phyloP scores from a whole-genome alignment of 2,329 filamentous ascomycete genomes.

The Fusarium sarcochroum region DNA sequence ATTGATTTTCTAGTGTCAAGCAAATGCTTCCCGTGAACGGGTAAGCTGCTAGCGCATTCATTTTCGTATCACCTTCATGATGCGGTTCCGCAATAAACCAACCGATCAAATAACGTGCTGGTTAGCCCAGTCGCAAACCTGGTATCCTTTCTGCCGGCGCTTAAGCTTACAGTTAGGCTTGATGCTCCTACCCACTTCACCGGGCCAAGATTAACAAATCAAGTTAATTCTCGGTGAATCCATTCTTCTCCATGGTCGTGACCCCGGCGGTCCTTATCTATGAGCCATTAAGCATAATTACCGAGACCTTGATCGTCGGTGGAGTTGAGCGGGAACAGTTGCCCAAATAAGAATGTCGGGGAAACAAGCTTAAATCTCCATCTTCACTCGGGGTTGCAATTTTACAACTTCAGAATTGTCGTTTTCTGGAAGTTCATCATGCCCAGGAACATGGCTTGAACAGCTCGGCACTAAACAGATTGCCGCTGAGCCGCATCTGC shows the following conservation, averaged over 20 bases:
- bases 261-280: conserved; percentile 20
- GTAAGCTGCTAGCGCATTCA: background rate
- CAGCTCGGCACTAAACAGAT: background rate
- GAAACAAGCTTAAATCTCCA: conserved; percentile 26
- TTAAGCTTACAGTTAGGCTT: conserved; percentile 9
- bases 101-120: conserved; percentile 6
- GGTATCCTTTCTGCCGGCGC: background rate
- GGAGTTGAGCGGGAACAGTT: conserved; percentile 12
- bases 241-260: conserved; percentile 1
- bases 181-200: conserved; percentile 4
- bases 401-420: too few relatives aligned
- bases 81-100: conserved; percentile 19
- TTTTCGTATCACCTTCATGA: conserved; percentile 22
- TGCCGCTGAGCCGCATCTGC: conserved; percentile 31
- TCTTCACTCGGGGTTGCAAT: too few relatives aligned
- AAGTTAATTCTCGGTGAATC: background rate
- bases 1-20: background rate
- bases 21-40: background rate
- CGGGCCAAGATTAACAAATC: conserved; percentile 8
- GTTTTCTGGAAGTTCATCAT: too few relatives aligned
- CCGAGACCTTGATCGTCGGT: conserved; percentile 12
- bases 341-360: background rate
- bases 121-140: background rate
- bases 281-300: conserved; percentile 37
- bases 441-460: background rate